A percentile compares a stretch with the other conserved stretches of the same genome.
Evolutionary conservation across 2,329 filamentous ascomycete species (phyloP).

Genomic region (Exophiala bonariae): DNA sequence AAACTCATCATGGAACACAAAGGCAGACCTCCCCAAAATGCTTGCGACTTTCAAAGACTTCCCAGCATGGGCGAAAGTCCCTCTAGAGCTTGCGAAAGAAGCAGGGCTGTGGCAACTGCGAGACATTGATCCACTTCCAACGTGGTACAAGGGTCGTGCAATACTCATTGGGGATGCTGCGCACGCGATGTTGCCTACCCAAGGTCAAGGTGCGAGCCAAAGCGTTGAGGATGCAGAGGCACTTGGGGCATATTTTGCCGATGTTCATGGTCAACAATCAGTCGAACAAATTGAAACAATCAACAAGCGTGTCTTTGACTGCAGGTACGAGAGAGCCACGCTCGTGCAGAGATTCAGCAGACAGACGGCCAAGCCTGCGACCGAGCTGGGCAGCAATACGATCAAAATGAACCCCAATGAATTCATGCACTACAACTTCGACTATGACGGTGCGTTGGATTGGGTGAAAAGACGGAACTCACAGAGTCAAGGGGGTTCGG

Average conservation of each 20-base stretch:
- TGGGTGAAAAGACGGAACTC: constrained; percentile 27
- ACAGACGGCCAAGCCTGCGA: constrained; percentile 38
- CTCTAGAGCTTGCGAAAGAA: constrained; percentile 31
- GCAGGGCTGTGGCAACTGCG: constrained; percentile 48
- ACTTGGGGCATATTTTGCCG: constrained; percentile 33
- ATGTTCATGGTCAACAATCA: constrained; percentile 7
- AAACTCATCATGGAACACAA: constrained; percentile 42
- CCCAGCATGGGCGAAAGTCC: constrained; percentile 40
- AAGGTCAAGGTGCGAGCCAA: constrained; percentile 36
- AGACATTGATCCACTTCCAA: constrained; percentile 43
- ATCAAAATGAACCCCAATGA: constrained; percentile 41
- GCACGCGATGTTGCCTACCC: constrained; percentile 34
- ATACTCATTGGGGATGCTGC: constrained; percentile 33
- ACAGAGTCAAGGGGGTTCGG: no score
- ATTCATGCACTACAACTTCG: constrained; percentile 44
- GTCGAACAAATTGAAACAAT: constrained; percentile 27
- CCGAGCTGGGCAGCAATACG: constrained; percentile 33
- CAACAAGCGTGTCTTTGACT: constrained; percentile 29
- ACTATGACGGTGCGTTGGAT: constrained; percentile 37
- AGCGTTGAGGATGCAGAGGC: constrained; percentile 43
- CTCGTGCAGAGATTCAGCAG: constrained; percentile 36
- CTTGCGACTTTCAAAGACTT: constrained; percentile 44
- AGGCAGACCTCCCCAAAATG: constrained; percentile 35
- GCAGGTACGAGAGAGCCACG: constrained; percentile 39
- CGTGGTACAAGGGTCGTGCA: constrained; percentile 30